Conservation (phyloP, 345 rosid genomes). For the Linum trigynum region DNA sequence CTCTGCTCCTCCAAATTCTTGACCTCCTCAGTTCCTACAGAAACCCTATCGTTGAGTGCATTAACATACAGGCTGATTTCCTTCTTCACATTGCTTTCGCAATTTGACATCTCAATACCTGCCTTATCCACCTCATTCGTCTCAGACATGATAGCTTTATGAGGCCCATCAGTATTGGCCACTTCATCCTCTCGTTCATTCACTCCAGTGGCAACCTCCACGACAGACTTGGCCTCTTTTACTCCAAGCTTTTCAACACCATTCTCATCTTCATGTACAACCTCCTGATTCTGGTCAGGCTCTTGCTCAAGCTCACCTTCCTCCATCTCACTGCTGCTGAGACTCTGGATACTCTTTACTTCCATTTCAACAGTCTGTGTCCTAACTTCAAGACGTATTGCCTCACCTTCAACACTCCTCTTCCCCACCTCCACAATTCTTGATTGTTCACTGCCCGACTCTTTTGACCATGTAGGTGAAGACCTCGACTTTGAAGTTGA, state of each 20-base stretch:
- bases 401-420: constrained; percentile 16
- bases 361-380: constrained; percentile 34
- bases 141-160: constrained; percentile 19
- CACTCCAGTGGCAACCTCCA: constrained; percentile 20
- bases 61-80: constrained; percentile 11
- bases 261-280: constrained; percentile 2
- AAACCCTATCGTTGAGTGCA: constrained; percentile 17
- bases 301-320: constrained; percentile 97
- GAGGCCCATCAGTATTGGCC: constrained; percentile 12
- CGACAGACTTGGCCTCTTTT: constrained; percentile 10
- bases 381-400: constrained; percentile 42
- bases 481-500: constrained; percentile 46
- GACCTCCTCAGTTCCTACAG: constrained; percentile 19
- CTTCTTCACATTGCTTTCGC: constrained; percentile 21
- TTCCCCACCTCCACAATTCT: constrained; percentile 23
- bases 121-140: constrained; percentile 22
- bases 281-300: constrained; percentile 18
- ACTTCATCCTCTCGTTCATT: constrained; percentile 16
- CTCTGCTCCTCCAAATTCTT: constrained; percentile 20
- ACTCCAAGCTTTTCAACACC: constrained; percentile 12
- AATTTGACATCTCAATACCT: constrained; percentile 24
- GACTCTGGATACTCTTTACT: constrained; percentile 28
- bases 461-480: constrained; percentile 78
- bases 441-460: constrained; percentile 68
- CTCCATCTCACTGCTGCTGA: constrained; percentile 86